These are phyloP conservation scores for Pythium grandisporangium DNA, from an alignment of 352 stramenopile genomes.

Conservation along the genomic window DNA sequence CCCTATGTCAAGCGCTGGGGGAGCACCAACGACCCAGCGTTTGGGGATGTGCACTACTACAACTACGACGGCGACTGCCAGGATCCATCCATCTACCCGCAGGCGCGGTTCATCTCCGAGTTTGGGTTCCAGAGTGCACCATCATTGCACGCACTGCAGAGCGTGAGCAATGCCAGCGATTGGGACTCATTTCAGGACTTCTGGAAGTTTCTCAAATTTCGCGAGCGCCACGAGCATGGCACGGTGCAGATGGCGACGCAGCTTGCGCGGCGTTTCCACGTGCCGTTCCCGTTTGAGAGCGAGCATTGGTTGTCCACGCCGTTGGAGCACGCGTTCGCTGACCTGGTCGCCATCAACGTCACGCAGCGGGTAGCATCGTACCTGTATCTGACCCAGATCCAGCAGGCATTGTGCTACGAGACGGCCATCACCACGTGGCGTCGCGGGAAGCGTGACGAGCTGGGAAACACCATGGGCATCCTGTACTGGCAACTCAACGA, in stretches of 20 bases:
- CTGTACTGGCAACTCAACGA: conserved; percentile 88
- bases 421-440: conserved; percentile 67
- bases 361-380: conserved; percentile 41
- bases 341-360: conserved; percentile 7
- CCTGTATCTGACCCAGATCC: conserved; percentile 68
- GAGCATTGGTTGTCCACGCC: conserved; percentile 37
- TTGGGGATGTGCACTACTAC: conserved; percentile 82
- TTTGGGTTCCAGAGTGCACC: conserved; percentile 83
- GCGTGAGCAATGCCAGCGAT: conserved; percentile 40
- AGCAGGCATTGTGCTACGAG: conserved; percentile 74
- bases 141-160: conserved; percentile 33
- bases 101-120: conserved; percentile 74
- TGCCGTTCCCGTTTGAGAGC: conserved; percentile 53
- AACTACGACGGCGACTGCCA: conserved; percentile 77
- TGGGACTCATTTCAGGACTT: conserved; percentile 65
- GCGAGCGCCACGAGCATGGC: conserved; percentile 74
- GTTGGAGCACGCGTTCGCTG: conserved; percentile 6
- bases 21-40: conserved; percentile 37
- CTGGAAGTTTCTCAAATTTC: conserved; percentile 67
- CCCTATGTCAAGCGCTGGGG: conserved; percentile 83
- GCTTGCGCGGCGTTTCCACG: conserved; percentile 53
- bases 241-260: conserved; percentile 65
- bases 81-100: conserved; percentile 56
- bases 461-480: conserved; percentile 66
- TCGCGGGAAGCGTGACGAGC: conserved; percentile 32